Conservation (phyloP, 805 yeast genomes). For the Kuraishia ogatae region DNA sequence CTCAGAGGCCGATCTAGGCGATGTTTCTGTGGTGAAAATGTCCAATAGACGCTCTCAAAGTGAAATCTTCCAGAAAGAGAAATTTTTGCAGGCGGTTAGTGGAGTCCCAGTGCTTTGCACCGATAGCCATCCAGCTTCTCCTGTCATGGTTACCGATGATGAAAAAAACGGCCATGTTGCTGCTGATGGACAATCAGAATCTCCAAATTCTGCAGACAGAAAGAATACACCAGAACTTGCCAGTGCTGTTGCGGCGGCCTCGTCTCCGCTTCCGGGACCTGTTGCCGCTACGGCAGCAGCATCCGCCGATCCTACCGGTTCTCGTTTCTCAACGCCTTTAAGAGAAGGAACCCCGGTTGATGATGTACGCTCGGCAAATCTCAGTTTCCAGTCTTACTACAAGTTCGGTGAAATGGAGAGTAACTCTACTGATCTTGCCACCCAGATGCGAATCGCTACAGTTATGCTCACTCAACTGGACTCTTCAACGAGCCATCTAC, state of each 20-base stretch:
- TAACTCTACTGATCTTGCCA: constrained; percentile 48
- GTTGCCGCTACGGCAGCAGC: too few relatives aligned
- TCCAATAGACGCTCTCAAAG: constrained; percentile 33
- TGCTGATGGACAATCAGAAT: background rate
- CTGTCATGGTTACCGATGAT: background rate
- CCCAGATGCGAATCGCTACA: constrained; percentile 94
- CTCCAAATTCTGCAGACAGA: background rate
- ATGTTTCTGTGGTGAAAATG: constrained; percentile 51
- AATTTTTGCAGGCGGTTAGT: constrained; percentile 27
- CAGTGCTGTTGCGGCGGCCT: too few relatives aligned
- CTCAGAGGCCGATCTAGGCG: constrained; percentile 69
- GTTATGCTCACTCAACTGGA: constrained; percentile 91
- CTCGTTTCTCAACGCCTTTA: constrained; percentile 5
- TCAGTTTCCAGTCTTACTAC: constrained; percentile 18
- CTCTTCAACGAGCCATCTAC: constrained; percentile 39
- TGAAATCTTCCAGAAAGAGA: constrained; percentile 31
- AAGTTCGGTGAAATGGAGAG: constrained; percentile 12
- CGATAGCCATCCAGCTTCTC: background rate
- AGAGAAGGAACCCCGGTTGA: constrained; percentile 4
- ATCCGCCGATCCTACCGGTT: constrained; percentile 4
- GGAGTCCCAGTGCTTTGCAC: constrained; percentile 27
- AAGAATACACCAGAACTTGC: too few relatives aligned
- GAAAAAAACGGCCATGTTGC: background rate
- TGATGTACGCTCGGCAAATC: constrained; percentile 14
- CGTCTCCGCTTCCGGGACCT: constrained; percentile 3